These are phyloP conservation scores for Neonectria coccinea DNA, from an alignment of 2,329 filamentous ascomycete genomes.

Conservation along the genomic window DNA sequence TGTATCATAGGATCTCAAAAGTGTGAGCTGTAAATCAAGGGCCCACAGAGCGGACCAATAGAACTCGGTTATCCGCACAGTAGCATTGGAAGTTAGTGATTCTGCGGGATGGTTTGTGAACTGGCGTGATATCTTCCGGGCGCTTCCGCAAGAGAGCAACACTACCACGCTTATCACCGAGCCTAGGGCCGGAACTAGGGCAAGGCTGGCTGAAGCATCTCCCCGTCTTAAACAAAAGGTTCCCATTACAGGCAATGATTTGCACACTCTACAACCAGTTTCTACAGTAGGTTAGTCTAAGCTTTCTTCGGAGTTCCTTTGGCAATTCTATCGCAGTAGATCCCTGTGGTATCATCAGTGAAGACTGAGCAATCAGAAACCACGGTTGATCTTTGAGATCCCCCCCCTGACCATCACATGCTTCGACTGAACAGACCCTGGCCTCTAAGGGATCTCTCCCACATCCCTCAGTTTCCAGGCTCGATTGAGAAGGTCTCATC, in stretches of 20 bases:
- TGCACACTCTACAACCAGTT: not conserved
- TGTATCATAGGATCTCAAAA: not conserved
- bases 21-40: not conserved
- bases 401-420: not conserved
- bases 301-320: not conserved
- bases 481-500: not conserved
- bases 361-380: not conserved
- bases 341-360: not conserved
- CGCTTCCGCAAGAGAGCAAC: not conserved
- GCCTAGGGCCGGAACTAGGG: not conserved
- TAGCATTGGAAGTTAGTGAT: not conserved
- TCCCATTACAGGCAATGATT: not conserved
- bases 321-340: not conserved
- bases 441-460: not conserved
- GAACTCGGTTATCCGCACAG: not conserved
- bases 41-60: not conserved
- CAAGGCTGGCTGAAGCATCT: not conserved
- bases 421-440: not conserved
- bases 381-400: not conserved
- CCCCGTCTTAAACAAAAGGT: not conserved
- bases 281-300: not conserved
- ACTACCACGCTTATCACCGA: not conserved
- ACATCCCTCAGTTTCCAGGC: not conserved
- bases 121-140: not conserved
- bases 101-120: not conserved